Conservation (phyloP, 176 grass and related monocot genomes). For the Pontederia paniculata region DNA sequence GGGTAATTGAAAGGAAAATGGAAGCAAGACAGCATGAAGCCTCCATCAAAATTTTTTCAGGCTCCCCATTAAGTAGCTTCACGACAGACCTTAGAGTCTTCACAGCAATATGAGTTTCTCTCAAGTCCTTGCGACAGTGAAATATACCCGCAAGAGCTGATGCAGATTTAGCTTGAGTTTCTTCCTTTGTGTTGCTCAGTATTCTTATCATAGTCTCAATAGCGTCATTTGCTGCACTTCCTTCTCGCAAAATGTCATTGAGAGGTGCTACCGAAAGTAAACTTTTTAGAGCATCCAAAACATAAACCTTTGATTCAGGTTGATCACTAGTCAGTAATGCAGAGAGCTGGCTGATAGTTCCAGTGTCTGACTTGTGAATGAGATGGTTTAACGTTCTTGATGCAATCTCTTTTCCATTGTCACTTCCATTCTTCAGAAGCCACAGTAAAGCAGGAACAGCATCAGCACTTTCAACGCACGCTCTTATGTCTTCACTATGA, state of each 20-base stretch:
- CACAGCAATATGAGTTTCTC: conserved; percentile 79
- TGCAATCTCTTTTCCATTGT: conserved; percentile 99
- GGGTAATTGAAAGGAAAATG: conserved; percentile 89
- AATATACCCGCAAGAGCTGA: conserved; percentile 86
- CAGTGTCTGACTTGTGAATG: conserved; percentile 98
- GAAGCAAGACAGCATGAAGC: conserved; percentile 77
- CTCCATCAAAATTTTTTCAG: conserved; percentile 65
- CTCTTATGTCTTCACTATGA: conserved; percentile 98
- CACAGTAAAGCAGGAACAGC: conserved; percentile 97
- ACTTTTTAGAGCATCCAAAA: conserved; percentile 91
- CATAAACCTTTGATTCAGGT: conserved; percentile 94
- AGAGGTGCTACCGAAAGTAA: conserved; percentile 92
- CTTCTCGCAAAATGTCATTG: conserved; percentile 95
- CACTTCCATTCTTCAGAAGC: conserved; percentile 99
- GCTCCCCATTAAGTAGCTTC: conserved; percentile 73
- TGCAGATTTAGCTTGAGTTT: conserved; percentile 96
- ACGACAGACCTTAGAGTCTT: conserved; percentile 77
- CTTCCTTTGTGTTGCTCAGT: conserved; percentile 67
- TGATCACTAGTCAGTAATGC: conserved; percentile 92
- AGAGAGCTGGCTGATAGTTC: conserved; percentile 92
- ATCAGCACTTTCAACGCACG: conserved; percentile 99
- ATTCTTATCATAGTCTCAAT: conserved; percentile 99
- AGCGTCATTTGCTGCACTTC: conserved; percentile 94
- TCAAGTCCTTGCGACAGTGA: conserved; percentile 83
- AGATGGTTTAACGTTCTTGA: conserved; percentile 98